Evolutionary conservation across 371 early-diverging fungal genomes (phyloP).

Genomic region (Syncephalastrum monosporum): DNA sequence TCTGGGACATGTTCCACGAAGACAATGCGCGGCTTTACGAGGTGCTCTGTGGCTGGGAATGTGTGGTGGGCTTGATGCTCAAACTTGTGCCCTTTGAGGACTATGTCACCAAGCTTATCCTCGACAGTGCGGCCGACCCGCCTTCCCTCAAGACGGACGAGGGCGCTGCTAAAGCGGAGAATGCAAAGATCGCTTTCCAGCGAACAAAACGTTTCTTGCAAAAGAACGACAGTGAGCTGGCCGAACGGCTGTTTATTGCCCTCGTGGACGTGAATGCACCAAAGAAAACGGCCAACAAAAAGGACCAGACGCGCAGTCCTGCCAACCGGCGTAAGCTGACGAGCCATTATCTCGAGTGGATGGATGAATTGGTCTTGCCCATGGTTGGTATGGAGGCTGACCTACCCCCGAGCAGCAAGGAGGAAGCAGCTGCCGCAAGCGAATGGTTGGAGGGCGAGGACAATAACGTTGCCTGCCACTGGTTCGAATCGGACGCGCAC

Average conservation of each 20-base stretch:
- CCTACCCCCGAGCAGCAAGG: constrained; percentile 11
- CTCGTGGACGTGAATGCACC: constrained; percentile 25
- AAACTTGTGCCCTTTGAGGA: constrained; percentile 41
- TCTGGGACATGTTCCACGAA: constrained; percentile 28
- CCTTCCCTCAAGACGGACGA: constrained; percentile 23
- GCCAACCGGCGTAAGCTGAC: constrained; percentile 40
- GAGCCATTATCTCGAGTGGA: constrained; percentile 39
- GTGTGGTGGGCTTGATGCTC: constrained; percentile 29
- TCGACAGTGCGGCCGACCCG: constrained; percentile 35
- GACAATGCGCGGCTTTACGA: constrained; percentile 26
- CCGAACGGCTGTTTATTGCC: constrained; percentile 24
- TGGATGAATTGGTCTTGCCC: constrained; percentile 43
- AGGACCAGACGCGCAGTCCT: constrained; percentile 29
- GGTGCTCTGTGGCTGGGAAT: constrained; percentile 34
- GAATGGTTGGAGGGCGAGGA: constrained; percentile 20
- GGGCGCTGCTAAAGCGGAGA: constrained; percentile 15
- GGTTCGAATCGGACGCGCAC: constrained; percentile 48
- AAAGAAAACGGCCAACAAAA: constrained; percentile 13
- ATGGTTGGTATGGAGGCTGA: constrained; percentile 29
- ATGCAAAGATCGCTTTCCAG: constrained; percentile 25
- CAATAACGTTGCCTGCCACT: constrained; percentile 17
- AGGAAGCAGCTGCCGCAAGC: constrained; percentile 3
- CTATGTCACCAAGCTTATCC: constrained; percentile 30
- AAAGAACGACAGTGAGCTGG: constrained; percentile 25
- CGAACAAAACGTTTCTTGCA: constrained; percentile 29